phyloP scores from a whole-genome alignment of 2,329 filamentous ascomycete genomes.

The Neofusicoccum sp. region DNA sequence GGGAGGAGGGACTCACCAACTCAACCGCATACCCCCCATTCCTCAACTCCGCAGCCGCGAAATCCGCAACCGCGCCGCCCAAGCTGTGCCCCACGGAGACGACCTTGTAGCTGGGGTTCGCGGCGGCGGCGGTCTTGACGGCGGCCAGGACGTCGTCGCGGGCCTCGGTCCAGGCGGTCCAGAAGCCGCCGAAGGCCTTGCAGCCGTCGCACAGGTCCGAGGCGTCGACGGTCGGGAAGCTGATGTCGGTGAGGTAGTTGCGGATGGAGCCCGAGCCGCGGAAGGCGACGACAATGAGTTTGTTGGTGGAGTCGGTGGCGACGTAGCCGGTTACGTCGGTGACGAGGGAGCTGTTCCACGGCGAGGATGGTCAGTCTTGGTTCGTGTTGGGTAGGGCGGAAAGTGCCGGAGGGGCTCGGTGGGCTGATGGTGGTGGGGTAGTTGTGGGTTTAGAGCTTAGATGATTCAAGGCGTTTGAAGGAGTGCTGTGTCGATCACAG shows the following conservation, averaged over 20 bases:
- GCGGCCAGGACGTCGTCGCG: conserved; percentile 41
- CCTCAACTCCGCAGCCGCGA: conserved; percentile 59
- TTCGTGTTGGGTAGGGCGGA: no score
- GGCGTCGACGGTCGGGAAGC: conserved; percentile 40
- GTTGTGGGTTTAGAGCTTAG: no score
- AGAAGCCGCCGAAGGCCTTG: conserved; percentile 58
- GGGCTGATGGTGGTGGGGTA: no score
- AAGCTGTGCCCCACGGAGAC: conserved; percentile 67
- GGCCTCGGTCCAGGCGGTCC: conserved; percentile 58
- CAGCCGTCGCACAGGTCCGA: conserved; percentile 49
- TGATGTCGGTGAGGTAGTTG: conserved; percentile 61
- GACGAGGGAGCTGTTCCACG: conserved; percentile 27
- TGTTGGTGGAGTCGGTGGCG: conserved; percentile 46
- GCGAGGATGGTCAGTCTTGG: background rate
- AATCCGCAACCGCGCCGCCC: conserved; percentile 62
- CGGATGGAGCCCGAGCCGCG: conserved; percentile 58
- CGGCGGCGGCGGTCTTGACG: conserved; percentile 44
- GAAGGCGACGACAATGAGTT: conserved; percentile 59
- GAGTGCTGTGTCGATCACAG: background rate
- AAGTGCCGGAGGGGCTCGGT: no score
- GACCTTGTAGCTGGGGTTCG: conserved; percentile 54
- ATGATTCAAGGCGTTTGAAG: background rate
- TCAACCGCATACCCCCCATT: conserved; percentile 49
- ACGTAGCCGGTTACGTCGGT: conserved; percentile 50
- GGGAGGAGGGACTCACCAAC: no score